Evolutionary conservation across 441 rosid genomes (phyloP), one percentile per base, ranked within the genome.

Genomic region (Syzygium malaccense): DNA sequence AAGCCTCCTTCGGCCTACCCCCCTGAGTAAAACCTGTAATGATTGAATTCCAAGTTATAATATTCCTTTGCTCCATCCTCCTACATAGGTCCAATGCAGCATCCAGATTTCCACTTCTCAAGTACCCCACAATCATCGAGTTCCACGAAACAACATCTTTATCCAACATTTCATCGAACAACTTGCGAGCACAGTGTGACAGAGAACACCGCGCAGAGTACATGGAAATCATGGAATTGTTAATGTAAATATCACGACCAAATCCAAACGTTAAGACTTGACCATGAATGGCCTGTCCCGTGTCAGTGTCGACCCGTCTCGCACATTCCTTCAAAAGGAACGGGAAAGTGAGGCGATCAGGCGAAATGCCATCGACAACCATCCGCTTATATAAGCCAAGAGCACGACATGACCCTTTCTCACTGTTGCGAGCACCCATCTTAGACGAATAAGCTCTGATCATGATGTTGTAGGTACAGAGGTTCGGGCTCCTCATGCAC

Each of bases 141-240:
- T 95, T 95, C 95, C 96, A 95, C 33, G 96, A 94, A 86, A 95
- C 96, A 86, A 93, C 89, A 88, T 94, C 96, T 86, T 91, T 92
- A 0, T 78, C 66, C 20, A 60, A 75, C 95, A 94, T 95, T 93
- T 93, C 93, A 88, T 95, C 96, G 53, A 94, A 95, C 94, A 93
- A 26, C 87, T 91, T 92, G 91, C 92, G 79, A 9, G 96, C 95
- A 75, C 83, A 55, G 2, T 13, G 60, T 68, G 89, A 80, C 7
- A 85, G 89, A 26, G 48, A 53, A 91, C 93, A 92, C 64, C 91
- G 86, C 3, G 71, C 91, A 10, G 89, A 90, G 49, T 91, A 92
- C 85, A 93, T 90, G 48, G 86, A 90, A 32, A 93, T 86, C 91
- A 92, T 25, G 30, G 95, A 93, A 86, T 94, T 95, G 86, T 90